Percentiles rank a stretch among this genome's conserved stretches.
These are phyloP conservation scores for Metarhizium sp. DNA, from an alignment of 2,329 filamentous ascomycete genomes.

Conservation along the genomic window DNA sequence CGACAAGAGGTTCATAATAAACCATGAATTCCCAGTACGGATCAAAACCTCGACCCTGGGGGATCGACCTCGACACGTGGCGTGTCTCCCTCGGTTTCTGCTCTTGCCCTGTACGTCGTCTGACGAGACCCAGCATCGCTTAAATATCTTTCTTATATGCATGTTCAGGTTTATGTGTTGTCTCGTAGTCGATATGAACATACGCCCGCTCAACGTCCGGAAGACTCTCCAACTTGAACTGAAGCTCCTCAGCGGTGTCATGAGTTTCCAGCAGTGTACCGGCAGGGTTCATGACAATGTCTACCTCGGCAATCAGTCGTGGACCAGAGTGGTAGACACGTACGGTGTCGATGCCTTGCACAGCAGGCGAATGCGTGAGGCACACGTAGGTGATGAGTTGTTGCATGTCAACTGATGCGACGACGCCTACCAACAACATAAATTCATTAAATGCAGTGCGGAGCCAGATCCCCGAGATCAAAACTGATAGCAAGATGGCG, in stretches of 20 bases:
- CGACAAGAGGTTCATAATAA: background rate
- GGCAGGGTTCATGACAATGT: conserved; percentile 82
- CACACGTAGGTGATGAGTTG: conserved; percentile 88
- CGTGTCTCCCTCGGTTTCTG: background rate
- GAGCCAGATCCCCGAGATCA: conserved; percentile 76
- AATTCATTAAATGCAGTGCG: conserved; percentile 84
- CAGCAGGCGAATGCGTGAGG: conserved; percentile 77
- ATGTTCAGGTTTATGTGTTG: conserved; percentile 86
- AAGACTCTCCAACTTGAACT: conserved; percentile 86
- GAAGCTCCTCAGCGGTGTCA: conserved; percentile 86
- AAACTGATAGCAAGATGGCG: conserved; percentile 69
- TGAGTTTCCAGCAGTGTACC: conserved; percentile 70
- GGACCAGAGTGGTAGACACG: conserved; percentile 86
- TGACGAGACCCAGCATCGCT: background rate
- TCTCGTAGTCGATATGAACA: conserved; percentile 96
- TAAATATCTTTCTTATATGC: conserved; percentile 52
- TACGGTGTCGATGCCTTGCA: conserved; percentile 88
- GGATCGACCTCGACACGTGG: background rate
- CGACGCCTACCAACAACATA: conserved; percentile 80
- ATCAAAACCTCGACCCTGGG: no score
- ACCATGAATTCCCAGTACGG: no score
- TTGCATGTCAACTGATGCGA: conserved; percentile 74
- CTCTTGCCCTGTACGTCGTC: background rate
- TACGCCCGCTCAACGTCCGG: conserved; percentile 91
- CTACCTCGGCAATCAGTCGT: conserved; percentile 86